Evolutionary conservation across 345 rosid genomes (phyloP), one percentile per base, ranked within the genome.

Genomic region (Hibiscus syriacus): DNA sequence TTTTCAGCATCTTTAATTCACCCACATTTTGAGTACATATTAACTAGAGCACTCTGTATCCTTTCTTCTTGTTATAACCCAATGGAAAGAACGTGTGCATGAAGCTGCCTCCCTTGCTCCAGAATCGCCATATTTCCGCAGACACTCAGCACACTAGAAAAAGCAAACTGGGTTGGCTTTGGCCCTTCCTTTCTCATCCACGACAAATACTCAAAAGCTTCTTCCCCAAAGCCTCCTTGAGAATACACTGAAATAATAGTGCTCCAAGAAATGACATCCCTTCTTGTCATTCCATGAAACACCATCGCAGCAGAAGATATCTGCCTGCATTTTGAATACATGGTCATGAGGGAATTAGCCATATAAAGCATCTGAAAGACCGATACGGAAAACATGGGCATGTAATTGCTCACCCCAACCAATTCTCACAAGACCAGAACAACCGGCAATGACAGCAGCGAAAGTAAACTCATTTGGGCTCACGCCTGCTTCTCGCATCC

Each of bases 11-110:
- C 92, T 60, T 61, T 57, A 58, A 88, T 78, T 69, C 86, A 82
- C 73, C 98, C 98, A 14, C 96, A 92, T 79, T 92, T 92, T 14
- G 89, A 84, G 70, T 92, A 90, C 98, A 92, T 90, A 68, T 82
- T 90, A 49, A 92, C 85, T 68, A 92, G 77, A 55, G 94, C 80
- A 77, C 97, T 87, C 45, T 60, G 83, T 30, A 87, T 64, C 64
- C 73, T 76, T 25, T 79, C 71, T 45, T 73, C 76, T 55, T 78
- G 83, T 36, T 88, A 88, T 52, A 84, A 71, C 39, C 98, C 97
- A 70, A 83, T 71, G 55, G 58, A 63, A 41, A 90, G 69, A 43
- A 80, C 82, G 52, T 79, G 87, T 14, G 81, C 88, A 68, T 92
- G 98, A 60, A 92, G 76, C 73, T 88, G 96, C 80, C 82, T 88